These are phyloP conservation scores for Oenanthe sinensis DNA, from an alignment of 129 eudicot genomes.

Conservation along the genomic window DNA sequence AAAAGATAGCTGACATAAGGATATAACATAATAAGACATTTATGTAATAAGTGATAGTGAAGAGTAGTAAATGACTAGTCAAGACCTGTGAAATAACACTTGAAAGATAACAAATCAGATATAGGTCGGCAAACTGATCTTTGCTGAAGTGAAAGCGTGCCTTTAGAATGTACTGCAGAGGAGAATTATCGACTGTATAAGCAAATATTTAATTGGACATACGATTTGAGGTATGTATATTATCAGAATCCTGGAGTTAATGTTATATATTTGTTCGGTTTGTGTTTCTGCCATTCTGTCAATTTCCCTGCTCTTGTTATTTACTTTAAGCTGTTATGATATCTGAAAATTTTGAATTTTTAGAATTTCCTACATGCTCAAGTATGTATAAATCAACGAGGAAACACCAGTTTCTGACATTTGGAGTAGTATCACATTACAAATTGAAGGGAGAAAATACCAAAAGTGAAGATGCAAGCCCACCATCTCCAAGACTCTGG, in stretches of 20 bases:
- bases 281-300: background rate
- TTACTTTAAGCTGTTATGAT: background rate
- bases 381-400: background rate
- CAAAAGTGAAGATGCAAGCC: conserved; percentile 31
- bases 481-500: conserved; percentile 39
- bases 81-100: conserved; percentile 34
- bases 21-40: background rate
- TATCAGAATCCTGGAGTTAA: background rate
- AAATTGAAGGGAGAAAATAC: conserved; percentile 11
- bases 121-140: conserved; percentile 34
- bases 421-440: background rate
- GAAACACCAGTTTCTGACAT: background rate
- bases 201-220: background rate
- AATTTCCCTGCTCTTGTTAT: background rate
- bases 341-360: background rate
- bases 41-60: background rate
- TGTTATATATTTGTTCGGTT: background rate
- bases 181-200: background rate
- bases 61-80: background rate
- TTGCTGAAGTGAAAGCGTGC: conserved; percentile 43
- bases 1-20: background rate
- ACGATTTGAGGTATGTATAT: background rate
- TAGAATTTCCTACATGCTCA: background rate
- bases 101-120: conserved; percentile 30
- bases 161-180: conserved; percentile 37